Evolutionary conservation across 371 early-diverging fungal genomes (phyloP), one percentile per base, ranked within the genome.

Genomic region (Zancudomyces culisetae): DNA sequence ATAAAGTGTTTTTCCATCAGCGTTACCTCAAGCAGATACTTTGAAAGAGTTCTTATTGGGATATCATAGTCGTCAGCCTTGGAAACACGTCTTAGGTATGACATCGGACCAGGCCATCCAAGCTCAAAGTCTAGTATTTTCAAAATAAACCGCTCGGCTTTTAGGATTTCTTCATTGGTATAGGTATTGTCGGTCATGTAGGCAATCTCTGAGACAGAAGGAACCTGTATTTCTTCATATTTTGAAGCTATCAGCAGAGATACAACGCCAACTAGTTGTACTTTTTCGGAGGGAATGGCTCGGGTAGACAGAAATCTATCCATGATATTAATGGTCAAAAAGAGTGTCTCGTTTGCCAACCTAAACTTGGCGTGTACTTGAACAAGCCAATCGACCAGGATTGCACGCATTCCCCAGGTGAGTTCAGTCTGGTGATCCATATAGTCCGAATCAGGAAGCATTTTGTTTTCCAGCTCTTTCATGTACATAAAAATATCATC

Each of bases 241-340:
- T 99, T 99, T 51, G 91, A 63, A 0, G 99, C 98, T 59, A 99
- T 79, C 61, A 93, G 85, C 55, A 98, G 60, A 4, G 91, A 76
- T 0, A 94, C 82, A 22, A 93, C 76, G 3, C 98, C 99, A 15
- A 98, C 94, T 2, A 98, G 75, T 63, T 99, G 98, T 12, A 98
- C 78, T 58, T 96, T 95, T 46, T 72, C 72, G 21, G 89, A 56
- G 0, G 80, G 75, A 0, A 96, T 85, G 1, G 75, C 72, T 35
- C 91, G 83, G 42, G 61, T 55, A 18, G 91, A 86, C n/a, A 99
- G 75, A 72, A 98, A 95, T 19, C 98, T 82, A 63, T 99, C 99
- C 54, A 98, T 77, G 52, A 98, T 77, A 73, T 95, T 94, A 52
- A 98, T 79, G 43, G 90, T 66, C 57, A 98, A 66, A 60, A 80